Evolutionary conservation across 1,284 basidiomycete genomes (phyloP).

Genomic region (Marasmius fiardii): DNA sequence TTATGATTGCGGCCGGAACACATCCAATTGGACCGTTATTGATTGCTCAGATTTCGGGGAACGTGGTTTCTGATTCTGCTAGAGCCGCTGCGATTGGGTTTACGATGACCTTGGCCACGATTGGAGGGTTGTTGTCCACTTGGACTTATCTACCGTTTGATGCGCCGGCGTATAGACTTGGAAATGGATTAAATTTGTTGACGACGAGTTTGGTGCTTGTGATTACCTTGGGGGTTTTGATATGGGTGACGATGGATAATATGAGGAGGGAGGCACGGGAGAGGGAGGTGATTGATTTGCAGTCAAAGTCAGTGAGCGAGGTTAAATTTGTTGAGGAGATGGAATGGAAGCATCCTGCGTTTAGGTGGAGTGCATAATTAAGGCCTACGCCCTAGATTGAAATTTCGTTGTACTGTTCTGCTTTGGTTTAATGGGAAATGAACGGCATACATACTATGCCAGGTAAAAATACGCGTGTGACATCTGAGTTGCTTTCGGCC

Average conservation of each 20-base stretch:
- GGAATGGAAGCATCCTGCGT: constrained; percentile 6
- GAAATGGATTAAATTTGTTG: not conserved
- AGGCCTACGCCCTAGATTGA: too few species aligned
- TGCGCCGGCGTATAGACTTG: not conserved
- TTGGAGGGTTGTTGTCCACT: not conserved
- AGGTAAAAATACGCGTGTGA: too few species aligned
- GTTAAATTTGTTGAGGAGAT: not conserved
- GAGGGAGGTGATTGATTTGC: not conserved
- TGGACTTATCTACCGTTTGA: not conserved
- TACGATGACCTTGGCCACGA: not conserved
- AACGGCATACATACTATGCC: too few species aligned
- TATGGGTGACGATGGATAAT: constrained; percentile 1
- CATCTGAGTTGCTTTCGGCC: too few species aligned
- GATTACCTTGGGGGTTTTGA: not conserved
- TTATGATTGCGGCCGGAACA: not conserved
- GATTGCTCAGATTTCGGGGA: not conserved
- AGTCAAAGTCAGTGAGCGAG: too few species aligned
- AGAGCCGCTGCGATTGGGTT: not conserved
- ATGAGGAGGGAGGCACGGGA: constrained; percentile 1
- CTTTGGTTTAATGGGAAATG: too few species aligned
- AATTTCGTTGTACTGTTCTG: too few species aligned
- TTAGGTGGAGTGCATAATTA: not conserved
- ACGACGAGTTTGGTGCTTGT: not conserved
- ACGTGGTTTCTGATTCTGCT: not conserved
- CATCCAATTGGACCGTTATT: not conserved